These are phyloP conservation scores for Cladosporium velox DNA, from an alignment of 2,329 filamentous ascomycete genomes.

Conservation along the genomic window DNA sequence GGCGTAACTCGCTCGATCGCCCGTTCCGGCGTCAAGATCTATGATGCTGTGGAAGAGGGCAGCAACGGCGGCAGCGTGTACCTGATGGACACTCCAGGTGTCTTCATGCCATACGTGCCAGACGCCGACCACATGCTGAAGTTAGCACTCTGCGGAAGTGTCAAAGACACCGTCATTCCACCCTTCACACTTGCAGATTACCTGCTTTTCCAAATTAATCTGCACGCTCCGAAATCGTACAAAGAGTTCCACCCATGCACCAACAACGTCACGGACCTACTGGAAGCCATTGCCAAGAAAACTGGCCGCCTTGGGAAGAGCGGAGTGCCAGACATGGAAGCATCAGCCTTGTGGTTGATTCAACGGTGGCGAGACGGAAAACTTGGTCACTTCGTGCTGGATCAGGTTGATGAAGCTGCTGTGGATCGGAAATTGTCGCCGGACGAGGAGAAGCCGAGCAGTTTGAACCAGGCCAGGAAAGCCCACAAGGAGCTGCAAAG, in stretches of 20 bases:
- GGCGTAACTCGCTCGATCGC: conserved; percentile 86
- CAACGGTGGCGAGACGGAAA: conserved; percentile 78
- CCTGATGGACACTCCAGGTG: conserved; percentile 87
- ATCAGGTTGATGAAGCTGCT: conserved; percentile 67
- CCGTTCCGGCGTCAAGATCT: conserved; percentile 74
- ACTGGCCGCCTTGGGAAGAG: conserved; percentile 77
- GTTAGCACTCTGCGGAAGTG: conserved; percentile 84
- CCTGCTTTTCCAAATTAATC: conserved; percentile 81
- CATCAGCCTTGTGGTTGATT: conserved; percentile 76
- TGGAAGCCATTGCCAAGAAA: conserved; percentile 69
- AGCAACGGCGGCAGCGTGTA: conserved; percentile 67
- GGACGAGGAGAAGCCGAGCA: conserved; percentile 53
- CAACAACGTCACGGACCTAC: conserved; percentile 75
- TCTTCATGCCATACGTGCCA: conserved; percentile 89
- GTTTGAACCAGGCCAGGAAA: conserved; percentile 70
- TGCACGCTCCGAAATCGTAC: conserved; percentile 64
- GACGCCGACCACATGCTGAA: conserved; percentile 90
- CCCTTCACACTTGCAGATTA: conserved; percentile 83
- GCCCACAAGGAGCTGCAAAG: conserved; percentile 58
- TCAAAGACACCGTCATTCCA: conserved; percentile 84
- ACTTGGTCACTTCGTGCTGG: conserved; percentile 76
- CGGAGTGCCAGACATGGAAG: conserved; percentile 68
- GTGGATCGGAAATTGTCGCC: conserved; percentile 55
- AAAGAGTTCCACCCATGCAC: conserved; percentile 68
- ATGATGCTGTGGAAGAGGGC: conserved; percentile 56